These are phyloP conservation scores for Colletotrichum tabaci DNA, from an alignment of 2,329 filamentous ascomycete species.

Conservation along the genomic window DNA sequence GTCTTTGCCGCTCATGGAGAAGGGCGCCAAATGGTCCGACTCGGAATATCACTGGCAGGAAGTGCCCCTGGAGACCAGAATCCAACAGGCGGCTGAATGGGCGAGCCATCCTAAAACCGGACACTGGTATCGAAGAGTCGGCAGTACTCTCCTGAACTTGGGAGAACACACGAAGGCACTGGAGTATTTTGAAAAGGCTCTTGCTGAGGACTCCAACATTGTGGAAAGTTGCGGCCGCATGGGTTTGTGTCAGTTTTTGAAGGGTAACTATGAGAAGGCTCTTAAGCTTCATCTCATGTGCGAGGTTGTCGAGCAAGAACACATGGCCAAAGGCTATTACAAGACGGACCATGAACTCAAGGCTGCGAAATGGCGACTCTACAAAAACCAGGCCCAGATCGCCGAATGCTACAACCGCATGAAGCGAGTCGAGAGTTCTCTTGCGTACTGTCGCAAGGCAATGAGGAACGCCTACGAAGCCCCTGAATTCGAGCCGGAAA, in stretches of 20 bases:
- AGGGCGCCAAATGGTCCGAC: conserved; percentile 55
- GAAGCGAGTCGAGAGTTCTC: conserved; percentile 50
- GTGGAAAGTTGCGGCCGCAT: conserved; percentile 58
- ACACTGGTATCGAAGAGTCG: conserved; percentile 57
- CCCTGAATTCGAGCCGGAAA: conserved; percentile 56
- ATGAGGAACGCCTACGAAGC: conserved; percentile 48
- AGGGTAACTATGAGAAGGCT: conserved; percentile 54
- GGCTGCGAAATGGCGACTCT: conserved; percentile 56
- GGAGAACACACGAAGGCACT: conserved; percentile 54
- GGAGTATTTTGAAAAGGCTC: conserved; percentile 53
- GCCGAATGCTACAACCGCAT: conserved; percentile 55
- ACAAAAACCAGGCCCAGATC: conserved; percentile 57
- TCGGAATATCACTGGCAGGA: conserved; percentile 55
- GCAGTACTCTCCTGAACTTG: conserved; percentile 58
- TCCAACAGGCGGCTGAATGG: conserved; percentile 56
- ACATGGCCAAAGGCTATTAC: conserved; percentile 47
- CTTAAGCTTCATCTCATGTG: conserved; percentile 55
- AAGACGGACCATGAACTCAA: conserved; percentile 45
- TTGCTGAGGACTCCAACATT: conserved; percentile 55
- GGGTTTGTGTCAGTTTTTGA: conserved; percentile 56
- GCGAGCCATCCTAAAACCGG: conserved; percentile 53
- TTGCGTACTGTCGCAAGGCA: conserved; percentile 56
- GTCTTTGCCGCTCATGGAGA: conserved; percentile 56
- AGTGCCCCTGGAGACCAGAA: conserved; percentile 52
- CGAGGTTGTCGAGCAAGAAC: conserved; percentile 52